A percentile compares a stretch with the other conserved stretches of the same genome.
Conservation (phyloP, 2,329 filamentous ascomycete species). For the Colletotrichum salicis region DNA sequence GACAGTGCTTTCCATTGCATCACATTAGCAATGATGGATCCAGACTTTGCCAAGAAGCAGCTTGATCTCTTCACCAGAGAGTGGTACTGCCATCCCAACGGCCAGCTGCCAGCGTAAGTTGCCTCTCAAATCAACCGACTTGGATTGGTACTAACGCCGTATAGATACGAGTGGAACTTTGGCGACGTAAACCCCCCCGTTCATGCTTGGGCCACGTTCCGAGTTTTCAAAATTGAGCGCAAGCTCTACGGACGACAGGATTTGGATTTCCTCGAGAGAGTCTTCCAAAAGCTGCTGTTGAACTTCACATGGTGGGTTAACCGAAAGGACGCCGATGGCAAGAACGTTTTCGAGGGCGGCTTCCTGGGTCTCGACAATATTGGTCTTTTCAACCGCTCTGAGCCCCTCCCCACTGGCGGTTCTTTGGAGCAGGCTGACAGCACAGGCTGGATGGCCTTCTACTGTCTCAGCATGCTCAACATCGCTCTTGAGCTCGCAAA, state of each 20-base stretch:
- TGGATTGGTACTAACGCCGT: slow-evolving; percentile 35
- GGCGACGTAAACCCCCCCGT: slow-evolving; percentile 96
- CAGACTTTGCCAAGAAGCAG: slow-evolving; percentile 98
- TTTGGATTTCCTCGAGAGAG: slow-evolving; percentile 92
- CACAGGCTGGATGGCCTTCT: slow-evolving; percentile 99
- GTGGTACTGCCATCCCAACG: slow-evolving; percentile 99
- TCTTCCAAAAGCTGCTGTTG: slow-evolving; percentile 93
- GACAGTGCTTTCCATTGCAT: slow-evolving; percentile 98
- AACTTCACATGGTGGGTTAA: slow-evolving; percentile 99
- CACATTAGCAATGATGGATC: slow-evolving; percentile 94
- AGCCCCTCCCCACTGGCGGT: slow-evolving; percentile 92
- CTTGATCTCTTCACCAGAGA: slow-evolving; percentile 94
- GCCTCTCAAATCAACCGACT: neutral
- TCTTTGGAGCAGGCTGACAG: slow-evolving; percentile 96
- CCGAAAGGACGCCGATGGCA: slow-evolving; percentile 91
- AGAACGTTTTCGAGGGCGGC: slow-evolving; percentile 97
- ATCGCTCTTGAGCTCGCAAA: slow-evolving; percentile 95
- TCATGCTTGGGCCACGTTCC: slow-evolving; percentile 94
- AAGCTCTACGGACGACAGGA: slow-evolving; percentile 97
- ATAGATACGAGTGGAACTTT: slow-evolving; percentile 91
- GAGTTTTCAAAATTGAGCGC: slow-evolving; percentile 97
- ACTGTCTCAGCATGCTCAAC: slow-evolving; percentile 95
- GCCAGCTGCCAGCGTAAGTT: slow-evolving; percentile 85
- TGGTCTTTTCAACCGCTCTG: slow-evolving; percentile 95
- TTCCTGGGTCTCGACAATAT: slow-evolving; percentile 98